phyloP scores from a whole-genome alignment of 768 basidiomycete genomes.

The Tylopilus vinaceipallidus region DNA sequence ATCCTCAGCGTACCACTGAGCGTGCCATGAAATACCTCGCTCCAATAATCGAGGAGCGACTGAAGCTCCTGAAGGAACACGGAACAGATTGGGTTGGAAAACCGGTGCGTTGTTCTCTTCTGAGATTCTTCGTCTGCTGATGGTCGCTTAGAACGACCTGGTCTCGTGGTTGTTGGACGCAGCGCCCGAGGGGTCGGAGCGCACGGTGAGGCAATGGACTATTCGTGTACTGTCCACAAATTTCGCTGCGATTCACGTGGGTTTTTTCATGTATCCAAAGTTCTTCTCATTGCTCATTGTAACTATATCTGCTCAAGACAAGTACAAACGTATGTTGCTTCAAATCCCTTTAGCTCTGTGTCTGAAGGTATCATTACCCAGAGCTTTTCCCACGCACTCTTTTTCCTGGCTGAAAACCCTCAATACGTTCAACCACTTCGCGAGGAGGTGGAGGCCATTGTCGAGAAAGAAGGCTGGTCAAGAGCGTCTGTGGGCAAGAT shows the following conservation, averaged over 20 bases:
- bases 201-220: not conserved
- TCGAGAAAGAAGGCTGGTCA: not conserved
- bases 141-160: not conserved
- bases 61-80: not conserved
- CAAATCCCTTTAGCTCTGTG: no score
- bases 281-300: no score
- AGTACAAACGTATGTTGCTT: no score
- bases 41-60: slow-evolving; percentile 5
- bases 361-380: no score
- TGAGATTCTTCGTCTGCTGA: no score
- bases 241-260: slow-evolving; percentile 14
- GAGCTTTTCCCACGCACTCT: not conserved
- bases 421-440: not conserved
- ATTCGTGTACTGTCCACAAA: not conserved
- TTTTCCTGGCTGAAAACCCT: not conserved
- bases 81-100: not conserved
- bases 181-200: not conserved
- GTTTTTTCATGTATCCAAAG: not conserved
- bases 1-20: not conserved
- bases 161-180: not conserved
- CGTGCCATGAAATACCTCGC: not conserved
- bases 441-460: not conserved
- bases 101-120: not conserved
- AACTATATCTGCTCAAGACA: no score
- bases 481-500: not conserved